A percentile compares a stretch with the other conserved stretches of the same genome.
These are phyloP conservation scores for Fusarium tuaranense DNA, from an alignment of 2,329 filamentous ascomycete genomes.

Conservation along the genomic window DNA sequence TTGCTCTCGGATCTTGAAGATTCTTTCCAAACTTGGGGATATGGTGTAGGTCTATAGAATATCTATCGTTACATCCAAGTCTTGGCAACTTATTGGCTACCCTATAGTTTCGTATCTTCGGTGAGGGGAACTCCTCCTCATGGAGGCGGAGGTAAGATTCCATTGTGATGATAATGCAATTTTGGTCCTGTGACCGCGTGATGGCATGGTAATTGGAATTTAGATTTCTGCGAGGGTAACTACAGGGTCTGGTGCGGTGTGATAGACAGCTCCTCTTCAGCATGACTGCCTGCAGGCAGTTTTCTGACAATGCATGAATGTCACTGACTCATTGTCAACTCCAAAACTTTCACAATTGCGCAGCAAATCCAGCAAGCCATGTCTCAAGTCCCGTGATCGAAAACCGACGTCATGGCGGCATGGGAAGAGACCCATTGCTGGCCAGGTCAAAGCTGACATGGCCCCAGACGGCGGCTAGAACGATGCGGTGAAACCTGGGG, in stretches of 20 bases:
- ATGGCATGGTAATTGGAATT: background rate
- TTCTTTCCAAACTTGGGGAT: background rate
- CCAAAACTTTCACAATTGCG: background rate
- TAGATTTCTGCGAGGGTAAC: background rate
- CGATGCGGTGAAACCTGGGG: constrained; percentile 41
- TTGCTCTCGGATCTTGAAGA: background rate
- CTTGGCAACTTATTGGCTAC: constrained; percentile 10
- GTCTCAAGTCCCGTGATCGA: constrained; percentile 33
- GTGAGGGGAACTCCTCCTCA: background rate
- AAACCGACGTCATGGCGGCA: constrained; percentile 37
- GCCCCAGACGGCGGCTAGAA: constrained; percentile 32
- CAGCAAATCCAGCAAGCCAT: constrained; percentile 23
- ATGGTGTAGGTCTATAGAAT: background rate
- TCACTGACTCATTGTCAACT: background rate
- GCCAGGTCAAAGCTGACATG: constrained; percentile 19
- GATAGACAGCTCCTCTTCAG: background rate
- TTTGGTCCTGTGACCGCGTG: constrained; percentile 1
- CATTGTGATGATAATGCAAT: constrained; percentile 10
- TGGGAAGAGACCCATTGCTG: constrained; percentile 6
- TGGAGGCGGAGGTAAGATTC: constrained; percentile 3
- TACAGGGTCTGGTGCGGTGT: background rate
- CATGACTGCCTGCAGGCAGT: background rate
- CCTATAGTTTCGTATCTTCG: constrained; percentile 3
- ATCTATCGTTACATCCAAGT: background rate
- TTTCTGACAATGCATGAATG: constrained; percentile 18